Evolutionary conservation across 208 protist species (phyloP).

Genomic region (Crithidia thermophila): DNA sequence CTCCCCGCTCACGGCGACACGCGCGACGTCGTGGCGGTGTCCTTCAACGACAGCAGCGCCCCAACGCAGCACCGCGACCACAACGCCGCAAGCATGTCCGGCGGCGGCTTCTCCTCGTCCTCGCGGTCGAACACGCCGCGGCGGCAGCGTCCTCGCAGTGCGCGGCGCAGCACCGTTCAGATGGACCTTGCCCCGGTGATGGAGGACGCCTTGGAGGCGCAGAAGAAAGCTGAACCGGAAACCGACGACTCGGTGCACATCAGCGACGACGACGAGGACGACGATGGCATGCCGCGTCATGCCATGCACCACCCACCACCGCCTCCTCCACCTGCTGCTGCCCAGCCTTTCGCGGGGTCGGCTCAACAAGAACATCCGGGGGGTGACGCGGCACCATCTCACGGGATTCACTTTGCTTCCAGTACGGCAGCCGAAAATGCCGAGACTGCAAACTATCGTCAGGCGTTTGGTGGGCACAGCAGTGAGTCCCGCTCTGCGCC

Average conservation of each 20-base stretch:
- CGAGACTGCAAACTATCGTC: too few species aligned
- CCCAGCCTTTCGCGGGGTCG: too few species aligned
- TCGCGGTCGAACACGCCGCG: slow-evolving; percentile 33
- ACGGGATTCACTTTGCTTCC: neutral
- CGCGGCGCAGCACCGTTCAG: slow-evolving; percentile 41
- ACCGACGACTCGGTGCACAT: slow-evolving; percentile 20
- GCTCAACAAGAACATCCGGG: too few species aligned
- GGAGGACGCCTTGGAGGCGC: slow-evolving; percentile 8
- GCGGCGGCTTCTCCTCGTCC: slow-evolving; percentile 10
- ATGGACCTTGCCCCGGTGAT: slow-evolving; percentile 31
- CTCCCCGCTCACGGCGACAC: neutral
- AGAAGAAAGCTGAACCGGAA: slow-evolving; percentile 5
- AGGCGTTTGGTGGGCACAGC: too few species aligned
- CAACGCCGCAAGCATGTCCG: neutral
- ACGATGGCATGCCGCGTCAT: slow-evolving; percentile 2
- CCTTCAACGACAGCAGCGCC: neutral
- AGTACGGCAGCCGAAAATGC: neutral
- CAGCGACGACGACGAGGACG: slow-evolving; percentile 26
- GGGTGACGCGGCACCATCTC: too few species aligned
- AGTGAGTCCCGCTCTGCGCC: neutral
- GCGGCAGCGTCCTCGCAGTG: slow-evolving; percentile 27
- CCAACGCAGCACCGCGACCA: neutral
- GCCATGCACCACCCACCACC: slow-evolving; percentile 5
- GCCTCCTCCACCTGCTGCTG: neutral
- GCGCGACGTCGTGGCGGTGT: neutral